phyloP scores from a whole-genome alignment of 768 basidiomycete genomes.

The Pseudohyphozyma bogoriensis region DNA sequence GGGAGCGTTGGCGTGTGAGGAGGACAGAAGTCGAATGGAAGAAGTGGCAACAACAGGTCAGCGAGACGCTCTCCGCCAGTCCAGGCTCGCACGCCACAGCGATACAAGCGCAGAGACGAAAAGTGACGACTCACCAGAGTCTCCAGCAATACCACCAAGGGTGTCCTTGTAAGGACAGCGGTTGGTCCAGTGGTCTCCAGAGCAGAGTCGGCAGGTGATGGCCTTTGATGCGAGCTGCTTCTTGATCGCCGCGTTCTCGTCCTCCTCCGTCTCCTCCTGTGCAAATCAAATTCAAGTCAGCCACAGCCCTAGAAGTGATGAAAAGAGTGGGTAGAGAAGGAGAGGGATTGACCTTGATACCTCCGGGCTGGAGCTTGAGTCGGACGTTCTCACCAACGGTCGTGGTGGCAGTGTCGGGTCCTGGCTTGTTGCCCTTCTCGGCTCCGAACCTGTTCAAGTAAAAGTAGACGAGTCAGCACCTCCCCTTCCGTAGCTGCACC shows the following conservation, averaged over 20 bases:
- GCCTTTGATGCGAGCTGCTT: constrained; percentile 52
- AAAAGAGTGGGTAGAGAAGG: background rate
- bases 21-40: background rate
- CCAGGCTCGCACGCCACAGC: too few relatives aligned
- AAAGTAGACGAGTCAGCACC: too few relatives aligned
- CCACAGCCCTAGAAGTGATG: background rate
- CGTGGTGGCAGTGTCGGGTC: constrained; percentile 78
- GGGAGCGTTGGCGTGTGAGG: background rate
- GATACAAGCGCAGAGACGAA: too few relatives aligned
- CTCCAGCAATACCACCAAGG: constrained; percentile 55
- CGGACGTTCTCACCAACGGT: constrained; percentile 70
- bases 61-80: too few relatives aligned
- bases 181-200: constrained; percentile 94
- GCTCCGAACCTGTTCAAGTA: constrained; percentile 58
- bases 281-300: background rate
- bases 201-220: constrained; percentile 84
- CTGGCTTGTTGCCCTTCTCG: constrained; percentile 74
- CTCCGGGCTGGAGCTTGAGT: constrained; percentile 50
- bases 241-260: constrained; percentile 43
- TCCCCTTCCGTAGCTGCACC: too few relatives aligned
- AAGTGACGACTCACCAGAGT: constrained; percentile 39
- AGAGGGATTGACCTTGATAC: constrained; percentile 48
- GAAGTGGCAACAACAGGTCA: background rate
- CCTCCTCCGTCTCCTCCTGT: constrained; percentile 30
- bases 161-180: constrained; percentile 98